phyloP scores from a whole-genome alignment of 331 rosid genomes.

The Telfairia occidentalis region DNA sequence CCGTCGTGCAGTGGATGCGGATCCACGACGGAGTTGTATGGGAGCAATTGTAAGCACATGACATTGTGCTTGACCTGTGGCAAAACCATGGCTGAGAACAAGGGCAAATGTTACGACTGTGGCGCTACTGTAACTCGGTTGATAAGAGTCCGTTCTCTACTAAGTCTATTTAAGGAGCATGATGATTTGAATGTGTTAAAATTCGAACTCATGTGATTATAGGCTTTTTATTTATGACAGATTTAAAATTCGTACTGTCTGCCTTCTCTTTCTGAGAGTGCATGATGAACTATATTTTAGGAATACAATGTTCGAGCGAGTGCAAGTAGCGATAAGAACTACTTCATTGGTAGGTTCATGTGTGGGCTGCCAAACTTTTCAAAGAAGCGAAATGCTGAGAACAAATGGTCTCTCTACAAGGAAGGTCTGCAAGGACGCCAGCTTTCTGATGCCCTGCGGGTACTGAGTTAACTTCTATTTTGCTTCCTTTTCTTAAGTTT shows the following conservation, averaged over 20 bases:
- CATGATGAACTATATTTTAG: slow-evolving; percentile 22
- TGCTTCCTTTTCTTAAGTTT: background rate
- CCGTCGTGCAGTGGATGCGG: slow-evolving; percentile 72
- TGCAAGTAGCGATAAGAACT: slow-evolving; percentile 59
- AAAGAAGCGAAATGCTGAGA: slow-evolving; percentile 76
- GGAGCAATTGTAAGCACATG: slow-evolving; percentile 97
- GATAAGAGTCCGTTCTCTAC: slow-evolving; percentile 52
- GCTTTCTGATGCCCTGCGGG: slow-evolving; percentile 64
- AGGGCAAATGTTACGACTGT: slow-evolving; percentile 62
- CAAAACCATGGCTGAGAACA: slow-evolving; percentile 71
- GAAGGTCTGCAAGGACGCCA: slow-evolving; percentile 89
- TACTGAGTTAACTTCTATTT: slow-evolving; percentile 16
- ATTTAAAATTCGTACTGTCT: background rate
- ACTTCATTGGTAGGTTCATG: slow-evolving; percentile 69
- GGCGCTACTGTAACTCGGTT: slow-evolving; percentile 63
- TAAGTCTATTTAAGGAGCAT: background rate
- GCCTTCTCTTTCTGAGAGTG: slow-evolving; percentile 1
- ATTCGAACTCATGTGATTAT: background rate
- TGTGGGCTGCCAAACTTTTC: slow-evolving; percentile 85
- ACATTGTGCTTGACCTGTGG: slow-evolving; percentile 78
- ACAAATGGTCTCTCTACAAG: slow-evolving; percentile 74
- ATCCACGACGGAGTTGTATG: slow-evolving; percentile 68
- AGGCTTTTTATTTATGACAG: background rate
- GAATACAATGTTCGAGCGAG: slow-evolving; percentile 90
- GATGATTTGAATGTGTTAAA: background rate